These are phyloP conservation scores for Trichoderma sp. DNA, from an alignment of 2,329 filamentous ascomycete genomes.

Conservation along the genomic window DNA sequence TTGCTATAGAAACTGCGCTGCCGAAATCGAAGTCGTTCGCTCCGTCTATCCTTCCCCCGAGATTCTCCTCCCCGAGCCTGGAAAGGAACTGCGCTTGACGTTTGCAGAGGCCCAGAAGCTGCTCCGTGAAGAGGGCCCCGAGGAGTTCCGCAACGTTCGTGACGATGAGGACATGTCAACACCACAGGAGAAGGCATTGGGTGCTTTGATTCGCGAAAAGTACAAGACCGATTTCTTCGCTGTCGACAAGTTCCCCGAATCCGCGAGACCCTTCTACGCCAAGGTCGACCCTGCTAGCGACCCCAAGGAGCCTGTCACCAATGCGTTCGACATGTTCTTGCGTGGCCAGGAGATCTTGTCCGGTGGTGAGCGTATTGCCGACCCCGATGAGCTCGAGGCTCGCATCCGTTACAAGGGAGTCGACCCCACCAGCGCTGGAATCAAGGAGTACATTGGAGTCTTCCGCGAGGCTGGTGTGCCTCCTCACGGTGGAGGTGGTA, in stretches of 20 bases:
- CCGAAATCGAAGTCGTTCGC: slow-evolving; percentile 72
- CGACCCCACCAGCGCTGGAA: slow-evolving; percentile 70
- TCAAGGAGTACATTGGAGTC: slow-evolving; percentile 86
- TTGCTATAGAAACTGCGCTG: slow-evolving; percentile 58
- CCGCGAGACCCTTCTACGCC: slow-evolving; percentile 87
- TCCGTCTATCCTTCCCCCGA: slow-evolving; percentile 74
- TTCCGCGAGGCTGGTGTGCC: slow-evolving; percentile 81
- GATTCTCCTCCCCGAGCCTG: slow-evolving; percentile 72
- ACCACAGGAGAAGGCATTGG: slow-evolving; percentile 85
- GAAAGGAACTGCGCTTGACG: slow-evolving; percentile 73
- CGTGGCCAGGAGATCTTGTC: slow-evolving; percentile 91
- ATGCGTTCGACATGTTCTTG: slow-evolving; percentile 81
- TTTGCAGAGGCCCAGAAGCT: slow-evolving; percentile 79
- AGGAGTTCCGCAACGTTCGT: slow-evolving; percentile 65
- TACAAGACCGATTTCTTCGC: slow-evolving; percentile 96
- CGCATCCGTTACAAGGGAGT: slow-evolving; percentile 79
- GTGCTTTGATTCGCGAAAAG: slow-evolving; percentile 81
- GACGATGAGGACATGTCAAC: slow-evolving; percentile 81
- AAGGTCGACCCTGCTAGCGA: slow-evolving; percentile 71
- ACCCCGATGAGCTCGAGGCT: slow-evolving; percentile 71
- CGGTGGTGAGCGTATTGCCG: slow-evolving; percentile 88
- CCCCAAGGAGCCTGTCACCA: slow-evolving; percentile 64
- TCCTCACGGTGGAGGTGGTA: slow-evolving; percentile 57
- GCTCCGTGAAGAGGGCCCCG: slow-evolving; percentile 70
- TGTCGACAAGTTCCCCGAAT: slow-evolving; percentile 92